These are phyloP conservation scores for Cafeteria roenbergensis DNA, from an alignment of 108 stramenopile species.

Conservation along the genomic window DNA sequence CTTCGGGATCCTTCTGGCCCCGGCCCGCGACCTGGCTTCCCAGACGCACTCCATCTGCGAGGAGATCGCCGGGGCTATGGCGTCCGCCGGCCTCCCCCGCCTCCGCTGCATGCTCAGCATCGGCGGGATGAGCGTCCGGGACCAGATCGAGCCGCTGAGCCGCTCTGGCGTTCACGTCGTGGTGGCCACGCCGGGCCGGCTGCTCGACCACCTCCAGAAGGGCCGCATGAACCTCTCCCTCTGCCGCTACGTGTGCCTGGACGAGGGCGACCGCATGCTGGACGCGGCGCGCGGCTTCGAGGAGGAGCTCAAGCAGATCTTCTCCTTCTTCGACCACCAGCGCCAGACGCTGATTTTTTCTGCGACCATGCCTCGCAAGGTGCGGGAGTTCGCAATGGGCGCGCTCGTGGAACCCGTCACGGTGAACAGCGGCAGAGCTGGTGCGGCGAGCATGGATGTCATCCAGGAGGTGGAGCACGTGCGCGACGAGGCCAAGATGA, in stretches of 20 bases:
- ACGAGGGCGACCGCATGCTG: conserved; percentile 96
- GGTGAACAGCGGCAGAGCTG: conserved; percentile 92
- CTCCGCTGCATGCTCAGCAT: conserved; percentile 72
- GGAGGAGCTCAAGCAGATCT: conserved; percentile 75
- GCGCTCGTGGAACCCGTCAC: conserved; percentile 81
- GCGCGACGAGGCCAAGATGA: conserved; percentile 89
- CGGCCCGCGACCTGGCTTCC: conserved; percentile 82
- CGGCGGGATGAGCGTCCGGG: conserved; percentile 77
- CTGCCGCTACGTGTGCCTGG: conserved; percentile 82
- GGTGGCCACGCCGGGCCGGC: conserved; percentile 84
- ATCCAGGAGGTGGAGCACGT: conserved; percentile 99
- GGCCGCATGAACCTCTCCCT: conserved; percentile 63
- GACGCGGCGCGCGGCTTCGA: conserved; percentile 76
- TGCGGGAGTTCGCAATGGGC: conserved; percentile 90
- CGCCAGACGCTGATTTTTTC: conserved; percentile 87
- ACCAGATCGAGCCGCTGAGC: conserved; percentile 60
- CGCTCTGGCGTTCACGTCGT: conserved; percentile 71
- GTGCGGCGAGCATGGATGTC: conserved; percentile 95
- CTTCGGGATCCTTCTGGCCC: conserved; percentile 79
- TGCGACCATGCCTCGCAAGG: conserved; percentile 96
- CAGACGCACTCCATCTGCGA: conserved; percentile 87
- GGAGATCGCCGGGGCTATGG: conserved; percentile 19
- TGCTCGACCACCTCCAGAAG: conserved; percentile 74
- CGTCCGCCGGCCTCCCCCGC: conserved; percentile 46
- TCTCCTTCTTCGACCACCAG: conserved; percentile 89